Percentiles rank a stretch among this genome's conserved stretches.
phyloP scores from a whole-genome alignment of 2,329 filamentous ascomycete species.

The Fusarium sp. region DNA sequence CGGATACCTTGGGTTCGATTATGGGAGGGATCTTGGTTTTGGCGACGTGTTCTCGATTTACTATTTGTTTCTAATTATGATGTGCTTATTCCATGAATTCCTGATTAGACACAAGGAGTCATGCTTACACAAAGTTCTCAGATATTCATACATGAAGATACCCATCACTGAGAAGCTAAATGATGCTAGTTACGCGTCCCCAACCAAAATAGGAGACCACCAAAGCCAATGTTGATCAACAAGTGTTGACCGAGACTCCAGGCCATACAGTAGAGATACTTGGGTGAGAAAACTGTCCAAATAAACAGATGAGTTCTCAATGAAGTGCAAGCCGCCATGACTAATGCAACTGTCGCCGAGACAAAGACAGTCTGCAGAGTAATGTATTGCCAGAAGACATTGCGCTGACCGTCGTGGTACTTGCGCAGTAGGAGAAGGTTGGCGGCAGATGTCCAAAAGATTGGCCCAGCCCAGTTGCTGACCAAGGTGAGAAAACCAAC shows the following conservation, averaged over 20 bases:
- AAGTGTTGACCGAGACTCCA: slow-evolving; percentile 89
- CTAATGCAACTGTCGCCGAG: slow-evolving; percentile 70
- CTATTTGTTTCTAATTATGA: slow-evolving; percentile 23
- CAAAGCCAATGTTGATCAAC: slow-evolving; percentile 72
- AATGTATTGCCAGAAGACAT: slow-evolving; percentile 63
- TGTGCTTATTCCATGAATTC: background rate
- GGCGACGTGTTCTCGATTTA: slow-evolving; percentile 25
- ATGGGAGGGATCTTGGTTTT: slow-evolving; percentile 19
- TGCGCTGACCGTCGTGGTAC: slow-evolving; percentile 37
- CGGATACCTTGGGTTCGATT: slow-evolving; percentile 13
- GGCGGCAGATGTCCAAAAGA: slow-evolving; percentile 84
- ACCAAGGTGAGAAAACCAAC: slow-evolving; percentile 88
- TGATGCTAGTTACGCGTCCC: slow-evolving; percentile 45
- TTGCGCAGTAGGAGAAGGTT: slow-evolving; percentile 65
- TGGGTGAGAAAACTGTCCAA: slow-evolving; percentile 98
- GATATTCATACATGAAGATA: slow-evolving; percentile 8
- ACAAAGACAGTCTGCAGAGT: slow-evolving; percentile 76
- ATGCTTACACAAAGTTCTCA: slow-evolving; percentile 2
- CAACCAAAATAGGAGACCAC: slow-evolving; percentile 67
- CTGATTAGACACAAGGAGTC: background rate
- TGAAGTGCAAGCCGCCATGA: slow-evolving; percentile 89
- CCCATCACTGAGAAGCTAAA: background rate
- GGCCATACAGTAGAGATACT: slow-evolving; percentile 90
- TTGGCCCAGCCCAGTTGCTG: slow-evolving; percentile 89
- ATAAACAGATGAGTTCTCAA: slow-evolving; percentile 93